Percentiles rank a stretch among this genome's conserved stretches.
Evolutionary conservation across 2,329 filamentous ascomycete species (phyloP).

Genomic region (Pestalotiopsis sp.): DNA sequence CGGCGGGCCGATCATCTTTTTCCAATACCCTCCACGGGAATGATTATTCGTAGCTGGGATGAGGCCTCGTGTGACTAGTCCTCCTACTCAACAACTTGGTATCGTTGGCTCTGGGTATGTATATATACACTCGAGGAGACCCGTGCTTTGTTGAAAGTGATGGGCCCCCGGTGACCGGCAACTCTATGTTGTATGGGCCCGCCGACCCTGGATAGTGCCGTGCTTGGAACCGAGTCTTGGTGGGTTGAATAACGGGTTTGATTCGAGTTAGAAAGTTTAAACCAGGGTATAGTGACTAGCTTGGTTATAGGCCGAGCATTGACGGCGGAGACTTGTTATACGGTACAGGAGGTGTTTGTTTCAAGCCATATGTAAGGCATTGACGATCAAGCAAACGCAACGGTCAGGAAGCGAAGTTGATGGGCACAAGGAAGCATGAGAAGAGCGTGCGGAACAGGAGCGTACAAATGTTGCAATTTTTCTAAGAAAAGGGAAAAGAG

Average conservation of each 20-base stretch:
- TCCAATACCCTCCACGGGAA: background rate
- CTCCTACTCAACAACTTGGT: background rate
- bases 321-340: conserved; percentile 3
- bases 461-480: background rate
- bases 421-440: conserved; percentile 2
- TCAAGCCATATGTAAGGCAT: conserved; percentile 9
- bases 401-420: background rate
- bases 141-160: background rate
- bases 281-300: conserved; percentile 1
- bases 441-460: background rate
- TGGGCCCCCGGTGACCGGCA: conserved; percentile 1
- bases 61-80: background rate
- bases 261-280: conserved; percentile 9
- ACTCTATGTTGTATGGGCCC: background rate
- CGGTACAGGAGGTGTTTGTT: conserved; percentile 11
- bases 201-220: background rate
- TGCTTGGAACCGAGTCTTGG: background rate
- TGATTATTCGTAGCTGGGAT: background rate
- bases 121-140: conserved; percentile 5
- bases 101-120: background rate
- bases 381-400: conserved; percentile 13
- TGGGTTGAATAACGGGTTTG: conserved; percentile 8
- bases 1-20: background rate
- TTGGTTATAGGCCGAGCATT: background rate
- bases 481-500: background rate